phyloP scores from a whole-genome alignment of 2,329 filamentous ascomycete species.

The Cyclaneusma minus region DNA sequence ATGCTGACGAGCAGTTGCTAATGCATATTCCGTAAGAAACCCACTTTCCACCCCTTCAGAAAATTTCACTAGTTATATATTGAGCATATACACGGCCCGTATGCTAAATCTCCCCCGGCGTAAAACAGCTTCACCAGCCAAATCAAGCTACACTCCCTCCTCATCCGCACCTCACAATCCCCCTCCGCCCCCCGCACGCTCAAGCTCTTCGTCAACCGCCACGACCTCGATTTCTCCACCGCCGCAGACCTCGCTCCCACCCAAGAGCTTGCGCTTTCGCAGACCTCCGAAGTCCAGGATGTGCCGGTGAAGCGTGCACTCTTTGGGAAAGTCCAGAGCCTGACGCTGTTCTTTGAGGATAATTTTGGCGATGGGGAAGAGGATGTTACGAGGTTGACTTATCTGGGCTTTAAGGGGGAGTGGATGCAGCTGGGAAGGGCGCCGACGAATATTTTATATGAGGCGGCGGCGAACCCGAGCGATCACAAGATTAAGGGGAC shows the following conservation, averaged over 20 bases:
- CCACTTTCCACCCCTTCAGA: constrained; percentile 2
- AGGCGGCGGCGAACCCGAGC: constrained; percentile 79
- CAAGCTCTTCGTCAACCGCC: constrained; percentile 75
- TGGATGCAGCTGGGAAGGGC: constrained; percentile 78
- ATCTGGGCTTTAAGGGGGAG: constrained; percentile 86
- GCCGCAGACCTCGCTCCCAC: constrained; percentile 56
- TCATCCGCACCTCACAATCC: constrained; percentile 64
- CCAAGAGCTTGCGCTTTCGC: constrained; percentile 63
- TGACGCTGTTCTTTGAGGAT: constrained; percentile 81
- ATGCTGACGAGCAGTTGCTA: constrained; percentile 85
- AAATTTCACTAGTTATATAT: constrained; percentile 1
- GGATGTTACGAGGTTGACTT: constrained; percentile 63
- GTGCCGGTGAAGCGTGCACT: constrained; percentile 73
- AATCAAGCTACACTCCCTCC: constrained; percentile 78
- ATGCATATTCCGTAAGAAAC: constrained; percentile 70
- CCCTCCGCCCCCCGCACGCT: constrained; percentile 63
- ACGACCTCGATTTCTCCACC: constrained; percentile 70
- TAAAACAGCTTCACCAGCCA: constrained; percentile 80
- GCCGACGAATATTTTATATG: constrained; percentile 77
- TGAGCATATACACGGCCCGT: constrained; percentile 1
- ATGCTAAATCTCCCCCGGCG: not conserved
- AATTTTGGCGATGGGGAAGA: constrained; percentile 75
- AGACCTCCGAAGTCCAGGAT: constrained; percentile 72
- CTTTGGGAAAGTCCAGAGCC: constrained; percentile 70
- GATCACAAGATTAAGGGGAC: constrained; percentile 63